Evolutionary conservation across 352 stramenopile genomes (phyloP), one percentile per base, ranked within the genome.

Genomic region (Thalassiosira sp.): DNA sequence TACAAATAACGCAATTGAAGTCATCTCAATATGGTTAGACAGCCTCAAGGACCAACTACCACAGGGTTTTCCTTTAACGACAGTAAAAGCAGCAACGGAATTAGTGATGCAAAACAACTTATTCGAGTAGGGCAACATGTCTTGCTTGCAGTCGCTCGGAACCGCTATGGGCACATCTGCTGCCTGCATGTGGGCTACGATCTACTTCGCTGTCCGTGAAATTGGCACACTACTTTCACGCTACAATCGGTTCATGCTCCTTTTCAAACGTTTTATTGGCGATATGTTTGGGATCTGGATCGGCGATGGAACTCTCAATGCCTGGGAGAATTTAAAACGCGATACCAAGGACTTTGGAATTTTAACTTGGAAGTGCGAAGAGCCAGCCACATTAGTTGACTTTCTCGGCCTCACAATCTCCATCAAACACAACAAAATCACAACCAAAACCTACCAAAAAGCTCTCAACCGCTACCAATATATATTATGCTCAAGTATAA

Each of bases 381-480:
- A 68, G 11, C 43, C 28, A 22, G 10, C 2, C n/a, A 33, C 18
- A 13, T 51, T 49, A 0, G 37, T 66, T 3, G 37, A 65, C 16
- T 81, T 77, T 31, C 35, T 81, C 2, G 72, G 28, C 28, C 18
- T 74, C 7, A 63, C 51, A 37, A 42, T 74, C 20, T 35, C 18
- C 5, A 66, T 74, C 27, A 16, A 52, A 3, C 42, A 53, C n/a
- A 40, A 43, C 13, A 22, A 40, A 18, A 63, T 80, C 40, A 49
- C 42, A 15, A 69, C 61, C 11, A 48, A 59, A 37, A 80, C 71
- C 11, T 80, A 58, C 69, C 69, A 85, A 59, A 82, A 85, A 40
- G 31, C 22, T 2, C 64, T 85, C 35, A 85, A 85, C 28, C 72
- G 82, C 11, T 82, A 82, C 40, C 63, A 74, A 0, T 86, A 82